These are phyloP conservation scores for Neovahlkampfia damariscottae DNA, from an alignment of 78 protist genomes.

Conservation along the genomic window DNA sequence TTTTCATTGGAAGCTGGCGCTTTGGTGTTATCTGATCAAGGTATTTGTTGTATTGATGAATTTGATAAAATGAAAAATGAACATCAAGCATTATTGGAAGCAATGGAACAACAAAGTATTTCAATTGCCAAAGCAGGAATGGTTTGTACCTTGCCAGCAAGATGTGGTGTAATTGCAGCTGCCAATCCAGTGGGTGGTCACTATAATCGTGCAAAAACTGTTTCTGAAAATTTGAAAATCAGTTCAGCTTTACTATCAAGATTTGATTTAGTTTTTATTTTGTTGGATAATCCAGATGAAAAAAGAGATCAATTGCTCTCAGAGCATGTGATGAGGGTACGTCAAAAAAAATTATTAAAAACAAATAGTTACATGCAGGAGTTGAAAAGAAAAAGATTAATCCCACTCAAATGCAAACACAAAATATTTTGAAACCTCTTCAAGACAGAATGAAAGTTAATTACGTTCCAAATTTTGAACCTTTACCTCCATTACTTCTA, in stretches of 20 bases:
- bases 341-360: background rate
- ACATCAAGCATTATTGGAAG: conserved; percentile 88
- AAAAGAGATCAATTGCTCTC: conserved; percentile 67
- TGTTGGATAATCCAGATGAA: conserved; percentile 77
- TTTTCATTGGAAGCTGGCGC: conserved; percentile 95
- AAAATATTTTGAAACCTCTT: background rate
- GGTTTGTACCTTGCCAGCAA: conserved; percentile 87
- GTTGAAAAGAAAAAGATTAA: background rate
- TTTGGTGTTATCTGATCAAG: conserved; percentile 68
- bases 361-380: background rate
- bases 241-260: conserved; percentile 78
- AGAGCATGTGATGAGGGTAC: conserved; percentile 57
- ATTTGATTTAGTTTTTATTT: conserved; percentile 91
- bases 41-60: conserved; percentile 98
- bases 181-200: conserved; percentile 98
- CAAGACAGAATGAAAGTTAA: background rate
- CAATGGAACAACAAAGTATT: conserved; percentile 98
- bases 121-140: conserved; percentile 96
- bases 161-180: conserved; percentile 91
- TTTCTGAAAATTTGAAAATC: conserved; percentile 82
- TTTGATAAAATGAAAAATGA: conserved; percentile 95
- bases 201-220: conserved; percentile 72
- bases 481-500: conserved; percentile 53
- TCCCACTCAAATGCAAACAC: background rate
- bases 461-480: conserved; percentile 32